Evolutionary conservation across 2,329 filamentous ascomycete species (phyloP).

Genomic region (Aspergillus vadensis): DNA sequence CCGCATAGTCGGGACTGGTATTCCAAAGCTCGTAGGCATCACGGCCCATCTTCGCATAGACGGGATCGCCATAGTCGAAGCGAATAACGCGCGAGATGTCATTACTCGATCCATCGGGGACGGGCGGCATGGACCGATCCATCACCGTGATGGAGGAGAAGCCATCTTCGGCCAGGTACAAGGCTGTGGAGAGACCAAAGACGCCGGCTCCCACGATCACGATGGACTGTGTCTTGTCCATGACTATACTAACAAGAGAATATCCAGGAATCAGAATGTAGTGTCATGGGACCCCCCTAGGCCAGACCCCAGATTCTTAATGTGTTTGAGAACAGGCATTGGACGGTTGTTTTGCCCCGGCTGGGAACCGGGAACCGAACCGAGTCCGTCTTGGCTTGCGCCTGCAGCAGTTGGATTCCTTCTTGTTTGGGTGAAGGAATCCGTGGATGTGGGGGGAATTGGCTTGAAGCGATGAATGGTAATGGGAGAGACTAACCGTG

Average conservation of each 20-base stretch:
- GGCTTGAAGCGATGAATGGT: too few species aligned
- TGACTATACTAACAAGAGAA: conserved; percentile 3
- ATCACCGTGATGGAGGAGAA: conserved; percentile 34
- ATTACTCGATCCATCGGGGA: conserved; percentile 42
- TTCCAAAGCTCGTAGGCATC: conserved; percentile 68
- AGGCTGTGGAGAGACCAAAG: conserved; percentile 31
- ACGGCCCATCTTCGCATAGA: conserved; percentile 71
- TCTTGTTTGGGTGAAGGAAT: too few species aligned
- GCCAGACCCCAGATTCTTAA: not conserved
- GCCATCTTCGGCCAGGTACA: conserved; percentile 28
- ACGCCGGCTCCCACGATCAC: conserved; percentile 33
- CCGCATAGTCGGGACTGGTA: conserved; percentile 42
- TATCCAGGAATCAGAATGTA: not conserved
- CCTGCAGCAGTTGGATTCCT: too few species aligned
- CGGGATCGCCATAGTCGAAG: conserved; percentile 70
- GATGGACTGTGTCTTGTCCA: conserved; percentile 28
- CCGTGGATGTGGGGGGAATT: too few species aligned
- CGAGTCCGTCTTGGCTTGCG: not conserved
- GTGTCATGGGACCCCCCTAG: too few species aligned
- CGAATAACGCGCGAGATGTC: conserved; percentile 45
- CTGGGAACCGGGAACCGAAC: not conserved
- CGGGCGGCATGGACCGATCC: conserved; percentile 37
- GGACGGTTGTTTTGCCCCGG: not conserved
- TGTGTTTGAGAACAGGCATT: not conserved
- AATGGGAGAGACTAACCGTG: too few species aligned